phyloP scores from a whole-genome alignment of 2,329 filamentous ascomycete species.

The Coniella lustricola region DNA sequence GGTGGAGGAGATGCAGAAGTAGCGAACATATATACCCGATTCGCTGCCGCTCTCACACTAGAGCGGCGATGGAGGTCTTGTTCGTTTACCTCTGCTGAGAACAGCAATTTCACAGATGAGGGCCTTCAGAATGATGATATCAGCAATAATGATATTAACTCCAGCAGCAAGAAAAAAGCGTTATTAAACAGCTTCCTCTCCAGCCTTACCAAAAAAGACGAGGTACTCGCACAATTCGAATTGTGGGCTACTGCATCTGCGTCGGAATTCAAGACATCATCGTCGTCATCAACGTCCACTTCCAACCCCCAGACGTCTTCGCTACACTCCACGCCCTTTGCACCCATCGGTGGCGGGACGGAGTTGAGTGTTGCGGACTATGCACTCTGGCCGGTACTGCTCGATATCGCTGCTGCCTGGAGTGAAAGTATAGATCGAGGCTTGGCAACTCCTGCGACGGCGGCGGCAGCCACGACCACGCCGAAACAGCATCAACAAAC shows the following conservation, averaged over 20 bases:
- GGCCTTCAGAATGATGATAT: too few relatives aligned
- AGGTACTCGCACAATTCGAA: not conserved
- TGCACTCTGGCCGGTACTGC: slow-evolving; percentile 49
- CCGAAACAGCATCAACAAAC: not conserved
- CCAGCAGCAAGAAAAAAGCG: not conserved
- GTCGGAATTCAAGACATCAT: slow-evolving; percentile 1
- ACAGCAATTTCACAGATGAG: too few relatives aligned
- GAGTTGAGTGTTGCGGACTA: slow-evolving; percentile 44
- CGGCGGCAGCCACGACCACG: too few relatives aligned
- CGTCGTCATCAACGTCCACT: too few relatives aligned
- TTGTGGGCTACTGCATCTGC: not conserved
- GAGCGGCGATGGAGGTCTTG: slow-evolving; percentile 30
- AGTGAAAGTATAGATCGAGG: slow-evolving; percentile 22
- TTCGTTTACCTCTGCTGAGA: too few relatives aligned
- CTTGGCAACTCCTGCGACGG: slow-evolving; percentile 18
- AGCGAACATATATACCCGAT: slow-evolving; percentile 31
- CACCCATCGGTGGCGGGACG: slow-evolving; percentile 26
- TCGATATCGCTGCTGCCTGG: slow-evolving; percentile 34
- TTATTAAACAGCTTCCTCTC: not conserved
- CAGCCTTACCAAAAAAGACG: not conserved
- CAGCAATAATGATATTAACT: not conserved
- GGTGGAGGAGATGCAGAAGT: slow-evolving; percentile 21
- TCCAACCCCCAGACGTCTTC: too few relatives aligned
- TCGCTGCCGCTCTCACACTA: slow-evolving; percentile 36
- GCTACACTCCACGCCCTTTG: slow-evolving; percentile 1